Evolutionary conservation across 768 basidiomycete species (phyloP).

Genomic region (Boletus sp.): DNA sequence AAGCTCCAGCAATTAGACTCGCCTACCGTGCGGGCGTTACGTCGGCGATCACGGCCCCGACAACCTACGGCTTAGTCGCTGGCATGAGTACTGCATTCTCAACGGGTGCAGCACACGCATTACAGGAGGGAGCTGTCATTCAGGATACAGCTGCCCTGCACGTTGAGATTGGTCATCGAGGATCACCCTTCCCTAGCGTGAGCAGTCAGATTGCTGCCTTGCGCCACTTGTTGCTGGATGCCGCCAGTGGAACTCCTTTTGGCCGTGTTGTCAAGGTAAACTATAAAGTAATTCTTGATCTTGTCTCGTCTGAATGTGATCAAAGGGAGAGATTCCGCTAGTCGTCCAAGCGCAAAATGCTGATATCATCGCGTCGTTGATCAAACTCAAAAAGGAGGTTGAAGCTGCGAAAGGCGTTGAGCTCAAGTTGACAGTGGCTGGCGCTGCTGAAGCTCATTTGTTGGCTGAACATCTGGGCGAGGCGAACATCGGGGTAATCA

Average conservation of each 20-base stretch:
- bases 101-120: conserved; percentile 52
- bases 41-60: conserved; percentile 56
- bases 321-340: conserved; percentile 66
- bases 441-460: conserved; percentile 68
- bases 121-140: conserved; percentile 57
- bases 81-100: conserved; percentile 62
- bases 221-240: conserved; percentile 56
- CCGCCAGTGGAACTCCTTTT: conserved; percentile 30
- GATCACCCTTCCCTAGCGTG: conserved; percentile 46
- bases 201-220: conserved; percentile 82
- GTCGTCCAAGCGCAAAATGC: conserved; percentile 75
- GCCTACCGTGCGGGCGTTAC: conserved; percentile 69
- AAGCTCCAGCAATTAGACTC: conserved; percentile 43
- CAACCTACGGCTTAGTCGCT: conserved; percentile 46
- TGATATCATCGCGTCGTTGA: conserved; percentile 77
- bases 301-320: neutral
- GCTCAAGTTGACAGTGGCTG: conserved; percentile 61
- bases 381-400: conserved; percentile 65
- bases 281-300: neutral
- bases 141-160: conserved; percentile 64
- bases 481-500: conserved; percentile 68
- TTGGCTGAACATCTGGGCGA: conserved; percentile 70
- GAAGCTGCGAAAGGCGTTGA: conserved; percentile 43
- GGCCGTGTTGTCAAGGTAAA: conserved; percentile 45
- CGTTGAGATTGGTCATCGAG: conserved; percentile 50